These are phyloP conservation scores for Paramecium pentaurelia DNA, from an alignment of 73 alveolate genomes.

Conservation along the genomic window DNA sequence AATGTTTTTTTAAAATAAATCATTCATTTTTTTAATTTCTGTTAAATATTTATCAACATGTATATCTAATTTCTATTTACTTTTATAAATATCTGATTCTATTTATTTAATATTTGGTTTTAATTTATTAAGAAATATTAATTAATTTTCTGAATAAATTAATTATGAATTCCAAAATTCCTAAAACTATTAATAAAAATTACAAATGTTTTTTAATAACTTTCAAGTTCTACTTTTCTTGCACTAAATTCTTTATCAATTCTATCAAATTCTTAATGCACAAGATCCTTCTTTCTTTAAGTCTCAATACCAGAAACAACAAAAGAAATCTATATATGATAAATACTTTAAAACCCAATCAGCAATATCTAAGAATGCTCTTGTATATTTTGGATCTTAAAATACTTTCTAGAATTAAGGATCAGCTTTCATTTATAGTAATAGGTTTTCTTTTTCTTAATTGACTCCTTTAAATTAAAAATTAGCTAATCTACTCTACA, in stretches of 20 bases:
- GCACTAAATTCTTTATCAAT: background rate
- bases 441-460: background rate
- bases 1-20: background rate
- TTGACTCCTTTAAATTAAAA: constrained; percentile 25
- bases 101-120: background rate
- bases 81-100: background rate
- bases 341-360: constrained; percentile 12
- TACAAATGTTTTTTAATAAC: constrained; percentile 12
- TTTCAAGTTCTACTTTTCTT: background rate
- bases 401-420: background rate
- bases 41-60: background rate
- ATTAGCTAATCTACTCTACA: constrained; percentile 29
- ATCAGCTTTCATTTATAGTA: background rate
- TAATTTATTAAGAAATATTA: background rate
- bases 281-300: background rate
- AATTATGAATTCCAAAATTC: background rate
- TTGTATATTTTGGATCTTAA: background rate
- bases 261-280: background rate
- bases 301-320: constrained; percentile 11
- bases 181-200: background rate
- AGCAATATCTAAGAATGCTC: constrained; percentile 25
- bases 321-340: background rate
- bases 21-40: background rate
- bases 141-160: background rate
- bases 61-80: background rate